Base-by-base conservation (phyloP, 805 yeast species). In the Sungouiella thailandica region DNA sequence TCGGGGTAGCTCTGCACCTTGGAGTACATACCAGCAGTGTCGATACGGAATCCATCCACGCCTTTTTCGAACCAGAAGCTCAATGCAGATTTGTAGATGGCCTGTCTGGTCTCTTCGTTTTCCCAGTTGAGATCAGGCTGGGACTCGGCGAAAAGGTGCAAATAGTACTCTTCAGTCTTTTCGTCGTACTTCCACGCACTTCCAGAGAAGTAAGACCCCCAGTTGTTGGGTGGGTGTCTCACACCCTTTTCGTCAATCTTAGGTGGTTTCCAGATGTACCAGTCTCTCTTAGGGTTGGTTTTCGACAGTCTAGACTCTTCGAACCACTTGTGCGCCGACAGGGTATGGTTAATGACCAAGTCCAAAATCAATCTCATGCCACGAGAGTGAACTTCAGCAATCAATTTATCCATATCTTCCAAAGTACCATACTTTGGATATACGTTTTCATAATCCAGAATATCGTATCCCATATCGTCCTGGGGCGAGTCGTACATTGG, bases 91-190 rank as follows among this genome's bases (percentile, higher is more conserved):
- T 70, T 58, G 54, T 72, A 72, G 35, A 75, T 61, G 40, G 60
- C 61, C 19, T 59, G 38, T 55, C 47, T 54, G 35, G 53, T 47
- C 32, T 53, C 69, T 35, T 53, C 64, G 47, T 66, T 74, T 44
- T 76, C 80, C 83, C 81, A 76, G 56, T 76, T 76, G 47, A 76
- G 60, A 47, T 76, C 82, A 11, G 81, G 81, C 55, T 76, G 82
- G 19, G 68, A 49, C 31, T 54, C 56, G 10, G 78, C 78, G 55
- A 74, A 76, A 37, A 75, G 57, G 34, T 65, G 69, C 43, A 76
- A 55, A 53, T 75, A 76, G 58, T 74, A 76, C 54, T 76, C 79
- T 29, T 67, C 64, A 13, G 79, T 74, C 2, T 26, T 20, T 41
- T 72, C 78, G 51, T 76, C 80, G 50, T 65, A 75, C 28, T 58